These are phyloP conservation scores for Pichia cephalocereana DNA, from an alignment of 805 yeast species.

Conservation along the genomic window DNA sequence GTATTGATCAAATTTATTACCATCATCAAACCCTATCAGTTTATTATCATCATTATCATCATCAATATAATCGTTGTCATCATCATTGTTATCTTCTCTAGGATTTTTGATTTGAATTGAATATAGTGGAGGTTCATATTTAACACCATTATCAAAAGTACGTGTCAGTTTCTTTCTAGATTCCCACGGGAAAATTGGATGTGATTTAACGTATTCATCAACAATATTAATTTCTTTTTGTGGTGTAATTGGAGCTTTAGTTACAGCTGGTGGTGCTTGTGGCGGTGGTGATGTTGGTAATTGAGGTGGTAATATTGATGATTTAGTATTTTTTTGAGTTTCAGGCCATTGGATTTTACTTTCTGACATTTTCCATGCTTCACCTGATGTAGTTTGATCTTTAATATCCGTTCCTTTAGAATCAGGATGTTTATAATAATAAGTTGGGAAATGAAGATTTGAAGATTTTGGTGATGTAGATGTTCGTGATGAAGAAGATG, in stretches of 20 bases:
- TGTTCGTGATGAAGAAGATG: not conserved
- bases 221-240: not conserved
- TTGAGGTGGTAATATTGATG: not conserved
- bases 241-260: not conserved
- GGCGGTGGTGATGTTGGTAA: too few species aligned
- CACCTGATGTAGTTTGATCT: conserved; percentile 21
- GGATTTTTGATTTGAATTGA: conserved; percentile 8
- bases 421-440: conserved; percentile 16
- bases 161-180: conserved; percentile 9
- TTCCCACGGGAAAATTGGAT: conserved; percentile 33
- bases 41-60: not conserved
- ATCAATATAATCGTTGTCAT: not conserved
- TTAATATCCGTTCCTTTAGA: conserved; percentile 1
- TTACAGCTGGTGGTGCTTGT: too few species aligned
- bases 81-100: conserved; percentile 1
- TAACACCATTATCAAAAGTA: conserved; percentile 12
- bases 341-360: conserved; percentile 12
- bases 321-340: not conserved
- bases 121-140: conserved; percentile 12
- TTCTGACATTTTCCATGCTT: conserved; percentile 25
- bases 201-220: conserved; percentile 17
- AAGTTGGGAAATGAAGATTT: conserved; percentile 16
- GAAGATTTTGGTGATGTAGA: too few species aligned
- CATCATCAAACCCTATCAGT: conserved; percentile 17
- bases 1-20: conserved; percentile 5